These are phyloP conservation scores for Elsinoe batatas DNA, from an alignment of 2,329 filamentous ascomycete genomes.

Conservation along the genomic window DNA sequence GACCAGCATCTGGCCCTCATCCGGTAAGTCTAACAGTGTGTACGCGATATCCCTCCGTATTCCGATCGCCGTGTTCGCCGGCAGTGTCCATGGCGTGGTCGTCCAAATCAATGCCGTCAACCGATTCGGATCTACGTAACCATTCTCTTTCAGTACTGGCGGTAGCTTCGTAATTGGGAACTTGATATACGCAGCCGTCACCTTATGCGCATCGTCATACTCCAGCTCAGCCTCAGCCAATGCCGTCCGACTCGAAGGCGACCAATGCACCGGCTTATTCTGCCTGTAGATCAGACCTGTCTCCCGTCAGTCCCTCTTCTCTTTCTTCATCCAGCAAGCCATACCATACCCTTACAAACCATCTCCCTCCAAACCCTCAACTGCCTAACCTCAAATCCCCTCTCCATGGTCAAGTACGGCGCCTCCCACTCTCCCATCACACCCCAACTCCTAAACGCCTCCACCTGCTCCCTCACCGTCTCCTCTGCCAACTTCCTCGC, in stretches of 20 bases:
- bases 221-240: conserved; percentile 78
- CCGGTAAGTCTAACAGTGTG: conserved; percentile 49
- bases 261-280: conserved; percentile 82
- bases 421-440: conserved; percentile 74
- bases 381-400: conserved; percentile 63
- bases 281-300: conserved; percentile 62
- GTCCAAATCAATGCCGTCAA: conserved; percentile 93
- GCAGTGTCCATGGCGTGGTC: conserved; percentile 94
- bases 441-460: conserved; percentile 60
- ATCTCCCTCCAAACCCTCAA: conserved; percentile 65
- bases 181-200: conserved; percentile 65
- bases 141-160: conserved; percentile 28
- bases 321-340: not conserved
- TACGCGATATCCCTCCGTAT: conserved; percentile 69
- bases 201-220: conserved; percentile 66
- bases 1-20: conserved; percentile 53
- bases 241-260: conserved; percentile 65
- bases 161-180: conserved; percentile 55
- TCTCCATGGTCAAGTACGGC: conserved; percentile 71
- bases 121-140: conserved; percentile 35
- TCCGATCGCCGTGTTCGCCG: conserved; percentile 83
- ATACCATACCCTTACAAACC: conserved; percentile 47
- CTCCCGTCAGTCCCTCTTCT: conserved; percentile 11
- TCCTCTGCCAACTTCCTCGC: conserved; percentile 57
- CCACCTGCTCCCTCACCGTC: conserved; percentile 64